Base-by-base conservation (phyloP, 768 basidiomycete genomes). In the Saitozyma podzolica region DNA sequence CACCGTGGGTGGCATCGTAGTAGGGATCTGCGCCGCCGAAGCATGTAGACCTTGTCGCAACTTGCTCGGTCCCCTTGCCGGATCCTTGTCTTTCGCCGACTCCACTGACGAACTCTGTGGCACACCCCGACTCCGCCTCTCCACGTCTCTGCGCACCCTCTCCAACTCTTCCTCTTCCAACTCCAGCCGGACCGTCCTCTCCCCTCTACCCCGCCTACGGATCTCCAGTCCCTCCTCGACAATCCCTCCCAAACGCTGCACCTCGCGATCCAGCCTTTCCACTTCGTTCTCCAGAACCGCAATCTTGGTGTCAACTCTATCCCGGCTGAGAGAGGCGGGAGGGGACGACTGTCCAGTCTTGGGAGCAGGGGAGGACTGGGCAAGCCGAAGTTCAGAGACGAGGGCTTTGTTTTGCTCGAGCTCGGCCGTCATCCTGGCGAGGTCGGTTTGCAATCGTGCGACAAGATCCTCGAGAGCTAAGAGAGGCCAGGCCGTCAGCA, bases 171-270 rank as follows among this genome's bases (percentile, higher is more conserved):
- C 29, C 29, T 29, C 29, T 29, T 29, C 29, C 29, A 37, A 58
- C 56, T 75, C 76, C 56, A 69, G 74, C 50, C 57, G 58, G 13
- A 69, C 62, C 16, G 64, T 70, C 14, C 41, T 48, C 58, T 72
- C 69, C 56, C 89, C 87, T 62, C 87, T 80, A 3, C 82, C 82
- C 45, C 82, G 79, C 45, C 88, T 81, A 37, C 92, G 79, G 65
- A 91, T 90, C 63, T 87, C 85, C 57, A 96, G 82, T 5, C 91
- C 91, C 61, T 90, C 88, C 77, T 94, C 90, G 0, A 97, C 90
- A 0, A 93, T 88, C 0, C 87, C 88, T 10, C 89, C 82, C n/a
- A 96, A 82, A 2, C 91, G 88, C 63, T 89, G 89, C 2, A 97
- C 90, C 79, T 98, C 92, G 4, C 87, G 87, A 0, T 85, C 87